phyloP scores from a whole-genome alignment of 225 moss, liverwort and hornwort species.

The Bryum argenteum region DNA sequence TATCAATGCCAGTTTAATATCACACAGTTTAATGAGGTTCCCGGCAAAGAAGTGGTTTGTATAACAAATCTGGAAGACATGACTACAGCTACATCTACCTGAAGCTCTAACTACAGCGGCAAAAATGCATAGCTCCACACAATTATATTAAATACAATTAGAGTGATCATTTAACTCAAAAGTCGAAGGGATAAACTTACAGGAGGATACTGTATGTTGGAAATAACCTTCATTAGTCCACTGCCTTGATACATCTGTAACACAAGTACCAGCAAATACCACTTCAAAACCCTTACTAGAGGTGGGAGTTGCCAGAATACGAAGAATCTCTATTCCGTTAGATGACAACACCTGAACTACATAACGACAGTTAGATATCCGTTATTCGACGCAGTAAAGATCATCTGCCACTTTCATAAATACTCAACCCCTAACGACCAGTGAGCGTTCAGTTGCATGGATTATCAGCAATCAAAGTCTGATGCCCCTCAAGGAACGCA shows the following conservation, averaged over 20 bases:
- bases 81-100: conserved; percentile 18
- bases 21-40: conserved; percentile 13
- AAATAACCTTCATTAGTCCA: conserved; percentile 62
- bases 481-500: conserved; percentile 6
- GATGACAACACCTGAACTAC: conserved; percentile 11
- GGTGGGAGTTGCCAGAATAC: conserved; percentile 6
- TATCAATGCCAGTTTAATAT: conserved; percentile 32
- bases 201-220: conserved; percentile 57
- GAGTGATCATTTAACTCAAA: conserved; percentile 10
- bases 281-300: conserved; percentile 4
- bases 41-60: conserved; percentile 9
- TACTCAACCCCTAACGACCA: conserved; percentile 17
- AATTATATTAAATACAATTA: conserved; percentile 4
- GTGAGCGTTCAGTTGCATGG: background rate
- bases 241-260: conserved; percentile 61
- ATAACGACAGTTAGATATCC: conserved; percentile 14
- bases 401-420: conserved; percentile 9
- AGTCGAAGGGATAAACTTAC: conserved; percentile 42
- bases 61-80: conserved; percentile 18
- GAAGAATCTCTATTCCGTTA: conserved; percentile 1
- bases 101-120: conserved; percentile 13
- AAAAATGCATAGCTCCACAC: background rate
- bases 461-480: conserved; percentile 20
- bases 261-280: conserved; percentile 24
- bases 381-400: conserved; percentile 16